phyloP scores from a whole-genome alignment of 1,284 basidiomycete species.

The Singerocomus rubriflavus region DNA sequence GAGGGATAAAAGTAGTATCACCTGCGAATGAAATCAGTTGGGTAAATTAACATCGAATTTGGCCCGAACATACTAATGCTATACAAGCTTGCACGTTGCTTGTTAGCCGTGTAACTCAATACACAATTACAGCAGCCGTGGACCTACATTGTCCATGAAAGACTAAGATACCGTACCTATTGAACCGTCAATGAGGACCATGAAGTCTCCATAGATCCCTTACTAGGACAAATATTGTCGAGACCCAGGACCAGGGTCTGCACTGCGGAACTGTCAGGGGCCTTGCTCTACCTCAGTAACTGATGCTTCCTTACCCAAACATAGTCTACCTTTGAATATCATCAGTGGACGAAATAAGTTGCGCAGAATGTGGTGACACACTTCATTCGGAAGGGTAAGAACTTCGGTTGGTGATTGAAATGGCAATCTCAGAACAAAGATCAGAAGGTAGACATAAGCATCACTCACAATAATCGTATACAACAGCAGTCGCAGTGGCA shows the following conservation, averaged over 20 bases:
- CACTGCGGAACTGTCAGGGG: neutral
- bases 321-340: neutral
- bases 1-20: neutral
- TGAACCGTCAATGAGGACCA: neutral
- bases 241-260: neutral
- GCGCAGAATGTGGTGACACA: neutral
- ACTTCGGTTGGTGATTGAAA: neutral
- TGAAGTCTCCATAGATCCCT: neutral
- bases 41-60: neutral
- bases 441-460: accelerated
- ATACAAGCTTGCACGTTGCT: neutral
- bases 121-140: neutral
- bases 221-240: neutral
- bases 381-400: conserved; percentile 11
- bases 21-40: neutral
- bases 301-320: neutral
- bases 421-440: neutral
- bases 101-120: neutral
- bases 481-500: neutral
- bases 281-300: neutral
- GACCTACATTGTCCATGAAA: neutral
- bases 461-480: conserved; percentile 19
- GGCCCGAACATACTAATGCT: neutral
- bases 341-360: neutral
- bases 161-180: conserved; percentile 1